Evolutionary conservation across 331 rosid species (phyloP), one percentile per base, ranked within the genome.

Genomic region (Prunus yedoensis): DNA sequence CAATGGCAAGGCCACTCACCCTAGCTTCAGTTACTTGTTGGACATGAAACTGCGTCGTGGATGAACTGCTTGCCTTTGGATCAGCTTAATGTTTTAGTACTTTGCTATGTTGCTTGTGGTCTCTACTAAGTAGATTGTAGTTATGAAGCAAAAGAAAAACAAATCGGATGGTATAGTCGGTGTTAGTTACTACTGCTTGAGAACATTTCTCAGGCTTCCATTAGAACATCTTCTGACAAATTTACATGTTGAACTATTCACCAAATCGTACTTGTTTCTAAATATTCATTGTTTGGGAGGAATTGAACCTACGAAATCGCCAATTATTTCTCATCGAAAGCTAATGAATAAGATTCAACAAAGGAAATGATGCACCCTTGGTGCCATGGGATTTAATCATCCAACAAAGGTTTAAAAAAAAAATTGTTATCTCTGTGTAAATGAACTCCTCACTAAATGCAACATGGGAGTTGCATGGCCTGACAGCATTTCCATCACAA

Each of bases 1-100:
- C 21, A 80, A 80, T 56, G 97, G 99, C 64, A 85, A 81, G 13
- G 70, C 71, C 28, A 90, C 70, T 61, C 87, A 74, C 60, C 99
- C 97, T 72, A 87, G 92, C 0, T 92, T 92, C 62, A 76, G 85
- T 74, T 73, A 57, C n/a, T n/a, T 90, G 79, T 74, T 88, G 82
- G 85, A 82, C 75, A 83, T 8, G 77, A 94, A 90, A 78, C 84
- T 56, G 77, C 85, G 56, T 62, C 76, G 69, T 2, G 89, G 92
- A 45, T 90, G 87, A 79, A 41, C 49, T 50, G 16, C n/a, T 74
- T 62, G 17, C 46, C 35, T 38, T 53, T 9, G 51, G 61, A 13
- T 43, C 16, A 16, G 76, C 25, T 61, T 1, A 38, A 15, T 62
- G 5, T 62, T 16, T 62, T 18, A 62, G 3, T 30, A 62, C 13